phyloP scores from a whole-genome alignment of 2,329 filamentous ascomycete species.

The Aspergillus latus region DNA sequence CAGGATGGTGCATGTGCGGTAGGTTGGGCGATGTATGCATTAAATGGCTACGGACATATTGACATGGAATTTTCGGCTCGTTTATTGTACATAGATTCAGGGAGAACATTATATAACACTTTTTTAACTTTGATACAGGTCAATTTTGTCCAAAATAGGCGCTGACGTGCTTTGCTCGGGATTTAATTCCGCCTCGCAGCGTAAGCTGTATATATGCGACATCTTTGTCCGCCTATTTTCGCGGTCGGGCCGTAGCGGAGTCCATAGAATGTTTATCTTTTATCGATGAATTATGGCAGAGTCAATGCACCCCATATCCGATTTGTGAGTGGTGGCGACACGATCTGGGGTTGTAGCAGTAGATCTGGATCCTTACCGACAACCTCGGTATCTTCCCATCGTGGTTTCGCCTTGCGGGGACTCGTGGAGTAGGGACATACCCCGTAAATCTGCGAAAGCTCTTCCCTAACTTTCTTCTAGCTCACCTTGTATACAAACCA shows the following conservation, averaged over 20 bases:
- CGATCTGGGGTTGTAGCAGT: neutral
- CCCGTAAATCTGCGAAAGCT: neutral
- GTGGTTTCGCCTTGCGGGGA: slow-evolving; percentile 1
- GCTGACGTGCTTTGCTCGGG: neutral
- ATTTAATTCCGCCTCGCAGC: neutral
- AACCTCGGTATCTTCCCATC: slow-evolving; percentile 11
- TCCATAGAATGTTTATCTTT: too few species aligned
- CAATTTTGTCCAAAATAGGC: neutral
- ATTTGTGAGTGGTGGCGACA: too few species aligned
- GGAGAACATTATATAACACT: neutral
- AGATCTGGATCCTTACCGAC: slow-evolving; percentile 7
- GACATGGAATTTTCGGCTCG: slow-evolving; percentile 3
- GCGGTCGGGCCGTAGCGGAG: too few species aligned
- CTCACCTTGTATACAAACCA: neutral
- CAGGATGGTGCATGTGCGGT: slow-evolving; percentile 4
- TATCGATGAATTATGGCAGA: too few species aligned
- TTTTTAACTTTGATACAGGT: slow-evolving; percentile 1
- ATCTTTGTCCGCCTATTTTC: too few species aligned
- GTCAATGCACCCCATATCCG: too few species aligned
- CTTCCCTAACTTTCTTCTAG: neutral
- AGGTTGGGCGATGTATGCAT: neutral
- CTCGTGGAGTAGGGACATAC: neutral
- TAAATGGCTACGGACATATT: neutral
- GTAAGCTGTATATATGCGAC: neutral
- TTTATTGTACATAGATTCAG: slow-evolving; percentile 1